Conservation (phyloP, 352 stramenopile genomes). For the Globisporangium iwayamae region DNA sequence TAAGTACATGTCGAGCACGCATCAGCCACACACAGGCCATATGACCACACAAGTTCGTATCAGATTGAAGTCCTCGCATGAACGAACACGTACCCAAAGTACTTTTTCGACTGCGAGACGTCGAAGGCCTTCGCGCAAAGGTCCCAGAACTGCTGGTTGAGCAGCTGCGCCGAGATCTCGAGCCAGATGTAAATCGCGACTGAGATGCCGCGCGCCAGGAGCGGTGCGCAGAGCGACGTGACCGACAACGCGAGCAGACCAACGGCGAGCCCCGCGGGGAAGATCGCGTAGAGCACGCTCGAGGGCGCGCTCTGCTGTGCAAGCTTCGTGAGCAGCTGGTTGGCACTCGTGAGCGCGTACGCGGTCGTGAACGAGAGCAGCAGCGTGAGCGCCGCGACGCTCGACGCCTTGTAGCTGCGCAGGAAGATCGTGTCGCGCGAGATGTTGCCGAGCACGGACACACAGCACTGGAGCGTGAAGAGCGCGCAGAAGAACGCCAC, state of each 20-base stretch:
- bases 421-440: slow-evolving; percentile 84
- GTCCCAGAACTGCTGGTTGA: slow-evolving; percentile 87
- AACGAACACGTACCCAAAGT: slow-evolving; percentile 51
- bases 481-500: slow-evolving; percentile 82
- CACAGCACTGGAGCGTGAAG: slow-evolving; percentile 79
- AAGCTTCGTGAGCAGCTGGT: slow-evolving; percentile 31
- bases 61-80: neutral
- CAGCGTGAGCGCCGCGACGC: slow-evolving; percentile 69
- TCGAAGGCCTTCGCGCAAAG: slow-evolving; percentile 78
- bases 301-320: slow-evolving; percentile 19
- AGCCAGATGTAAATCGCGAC: slow-evolving; percentile 82
- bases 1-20: neutral
- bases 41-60: neutral
- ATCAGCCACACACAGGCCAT: neutral
- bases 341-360: slow-evolving; percentile 55
- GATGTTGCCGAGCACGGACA: slow-evolving; percentile 68
- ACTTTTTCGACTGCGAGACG: slow-evolving; percentile 80
- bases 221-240: slow-evolving; percentile 40
- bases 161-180: slow-evolving; percentile 66
- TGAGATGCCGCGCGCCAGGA: slow-evolving; percentile 38
- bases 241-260: slow-evolving; percentile 44
- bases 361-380: slow-evolving; percentile 69
- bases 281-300: slow-evolving; percentile 52
- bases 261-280: slow-evolving; percentile 35
- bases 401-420: slow-evolving; percentile 61